Percentiles rank a stretch among this genome's conserved stretches.
These are phyloP conservation scores for Agaricus subrufescens DNA, from an alignment of 768 basidiomycete genomes.

Conservation along the genomic window DNA sequence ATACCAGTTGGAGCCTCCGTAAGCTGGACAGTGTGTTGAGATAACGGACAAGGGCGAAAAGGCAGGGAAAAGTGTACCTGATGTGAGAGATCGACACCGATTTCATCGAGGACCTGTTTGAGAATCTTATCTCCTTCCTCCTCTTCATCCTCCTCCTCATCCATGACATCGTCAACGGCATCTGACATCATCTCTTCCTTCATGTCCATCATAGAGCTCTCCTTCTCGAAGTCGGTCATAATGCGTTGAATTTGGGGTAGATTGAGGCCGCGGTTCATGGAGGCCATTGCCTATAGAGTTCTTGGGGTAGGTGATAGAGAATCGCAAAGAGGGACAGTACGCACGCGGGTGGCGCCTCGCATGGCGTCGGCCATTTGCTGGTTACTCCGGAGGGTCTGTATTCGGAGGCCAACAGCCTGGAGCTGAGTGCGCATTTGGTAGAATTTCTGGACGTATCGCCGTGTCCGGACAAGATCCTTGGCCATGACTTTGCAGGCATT, in stretches of 20 bases:
- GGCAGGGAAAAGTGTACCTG: slow-evolving; percentile 39
- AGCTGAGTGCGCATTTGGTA: slow-evolving; percentile 98
- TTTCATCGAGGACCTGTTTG: slow-evolving; percentile 95
- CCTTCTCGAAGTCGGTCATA: slow-evolving; percentile 97
- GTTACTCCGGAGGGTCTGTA: slow-evolving; percentile 95
- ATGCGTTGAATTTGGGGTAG: slow-evolving; percentile 92
- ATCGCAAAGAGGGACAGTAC: slow-evolving; percentile 22
- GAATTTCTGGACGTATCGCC: slow-evolving; percentile 96
- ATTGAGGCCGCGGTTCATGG: slow-evolving; percentile 96
- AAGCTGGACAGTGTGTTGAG: slow-evolving; percentile 44
- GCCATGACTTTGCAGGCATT: slow-evolving; percentile 99
- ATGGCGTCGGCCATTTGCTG: slow-evolving; percentile 99
- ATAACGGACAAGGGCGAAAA: not conserved
- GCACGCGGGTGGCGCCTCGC: slow-evolving; percentile 93
- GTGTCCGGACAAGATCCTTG: slow-evolving; percentile 94
- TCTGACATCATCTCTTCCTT: slow-evolving; percentile 99
- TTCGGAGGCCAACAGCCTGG: slow-evolving; percentile 90
- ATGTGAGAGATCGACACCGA: slow-evolving; percentile 88
- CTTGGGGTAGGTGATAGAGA: slow-evolving; percentile 7
- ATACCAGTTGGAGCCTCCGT: slow-evolving; percentile 79
- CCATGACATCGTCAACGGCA: slow-evolving; percentile 96
- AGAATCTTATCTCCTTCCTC: slow-evolving; percentile 94
- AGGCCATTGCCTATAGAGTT: slow-evolving; percentile 80
- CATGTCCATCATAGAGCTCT: slow-evolving; percentile 99
- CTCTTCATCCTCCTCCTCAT: slow-evolving; percentile 95